These are phyloP conservation scores for Curvularia lunata DNA, from an alignment of 2,329 filamentous ascomycete genomes.

Conservation along the genomic window DNA sequence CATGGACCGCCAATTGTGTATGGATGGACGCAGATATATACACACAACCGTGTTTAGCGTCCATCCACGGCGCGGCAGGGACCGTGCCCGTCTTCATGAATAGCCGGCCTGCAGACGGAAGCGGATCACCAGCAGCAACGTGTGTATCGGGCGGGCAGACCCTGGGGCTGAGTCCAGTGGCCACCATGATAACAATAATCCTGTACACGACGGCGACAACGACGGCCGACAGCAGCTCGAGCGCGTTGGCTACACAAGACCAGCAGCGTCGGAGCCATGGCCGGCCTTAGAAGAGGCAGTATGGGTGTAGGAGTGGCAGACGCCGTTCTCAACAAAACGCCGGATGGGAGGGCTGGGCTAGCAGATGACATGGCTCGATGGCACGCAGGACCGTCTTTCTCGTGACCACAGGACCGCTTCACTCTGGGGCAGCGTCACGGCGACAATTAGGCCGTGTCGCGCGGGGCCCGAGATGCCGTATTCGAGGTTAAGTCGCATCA, in stretches of 20 bases:
- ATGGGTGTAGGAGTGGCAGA: neutral
- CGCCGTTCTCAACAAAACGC: constrained; percentile 4
- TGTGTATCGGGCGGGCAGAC: neutral
- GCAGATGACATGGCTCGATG: constrained; percentile 5
- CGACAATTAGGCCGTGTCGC: neutral
- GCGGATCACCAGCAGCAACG: neutral
- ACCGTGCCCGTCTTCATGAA: constrained; percentile 4
- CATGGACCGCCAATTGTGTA: neutral
- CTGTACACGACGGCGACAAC: neutral
- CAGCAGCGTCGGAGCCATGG: neutral
- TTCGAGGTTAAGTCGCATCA: neutral
- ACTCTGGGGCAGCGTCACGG: constrained; percentile 3
- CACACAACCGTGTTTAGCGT: neutral
- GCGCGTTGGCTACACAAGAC: neutral
- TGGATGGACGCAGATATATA: neutral
- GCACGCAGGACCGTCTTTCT: neutral
- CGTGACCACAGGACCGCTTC: constrained; percentile 9
- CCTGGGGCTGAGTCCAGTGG: neutral
- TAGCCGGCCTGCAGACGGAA: constrained; percentile 1
- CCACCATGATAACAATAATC: neutral
- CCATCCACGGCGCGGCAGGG: constrained; percentile 12
- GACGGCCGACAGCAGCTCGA: too few species aligned
- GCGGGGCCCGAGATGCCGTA: neutral
- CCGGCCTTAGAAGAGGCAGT: too few species aligned
- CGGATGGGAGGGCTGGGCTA: neutral